These are phyloP conservation scores for Phytophthora pini DNA, from an alignment of 352 stramenopile species.

Conservation along the genomic window DNA sequence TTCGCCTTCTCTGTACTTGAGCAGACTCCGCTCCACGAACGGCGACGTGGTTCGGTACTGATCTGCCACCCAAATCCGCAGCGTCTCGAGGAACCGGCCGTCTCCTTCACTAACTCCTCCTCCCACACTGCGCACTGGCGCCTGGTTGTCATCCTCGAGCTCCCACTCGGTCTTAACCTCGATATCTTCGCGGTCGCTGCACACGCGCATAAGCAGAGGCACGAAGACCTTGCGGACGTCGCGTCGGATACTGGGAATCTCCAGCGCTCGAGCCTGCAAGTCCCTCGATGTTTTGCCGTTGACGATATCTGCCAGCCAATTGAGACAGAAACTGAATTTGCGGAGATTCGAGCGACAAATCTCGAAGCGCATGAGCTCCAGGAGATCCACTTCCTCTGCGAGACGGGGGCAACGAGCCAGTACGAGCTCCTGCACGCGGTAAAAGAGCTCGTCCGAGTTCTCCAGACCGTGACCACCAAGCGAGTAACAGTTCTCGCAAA, in stretches of 20 bases:
- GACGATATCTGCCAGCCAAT: constrained; percentile 85
- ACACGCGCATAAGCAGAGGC: constrained; percentile 76
- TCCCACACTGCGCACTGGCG: constrained; percentile 66
- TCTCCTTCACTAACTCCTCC: constrained; percentile 70
- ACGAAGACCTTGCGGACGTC: constrained; percentile 86
- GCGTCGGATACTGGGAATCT: constrained; percentile 81
- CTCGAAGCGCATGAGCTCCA: constrained; percentile 87
- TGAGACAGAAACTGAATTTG: constrained; percentile 87
- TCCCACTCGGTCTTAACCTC: constrained; percentile 90
- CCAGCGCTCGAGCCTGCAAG: constrained; percentile 74
- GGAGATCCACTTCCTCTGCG: constrained; percentile 65
- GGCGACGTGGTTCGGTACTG: constrained; percentile 87
- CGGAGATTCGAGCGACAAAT: constrained; percentile 87
- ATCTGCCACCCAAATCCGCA: constrained; percentile 88
- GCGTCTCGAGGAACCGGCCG: constrained; percentile 75
- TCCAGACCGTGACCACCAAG: constrained; percentile 83
- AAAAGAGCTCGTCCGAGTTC: constrained; percentile 88
- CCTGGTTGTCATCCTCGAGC: constrained; percentile 76
- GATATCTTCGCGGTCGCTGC: constrained; percentile 81
- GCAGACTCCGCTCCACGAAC: constrained; percentile 84
- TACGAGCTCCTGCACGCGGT: constrained; percentile 81
- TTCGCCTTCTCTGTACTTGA: constrained; percentile 81
- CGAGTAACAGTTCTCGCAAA: constrained; percentile 86
- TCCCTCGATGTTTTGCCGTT: constrained; percentile 79
- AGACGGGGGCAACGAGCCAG: constrained; percentile 70